Conservation (phyloP, 768 basidiomycete species). For the Amanita phalloides region DNA sequence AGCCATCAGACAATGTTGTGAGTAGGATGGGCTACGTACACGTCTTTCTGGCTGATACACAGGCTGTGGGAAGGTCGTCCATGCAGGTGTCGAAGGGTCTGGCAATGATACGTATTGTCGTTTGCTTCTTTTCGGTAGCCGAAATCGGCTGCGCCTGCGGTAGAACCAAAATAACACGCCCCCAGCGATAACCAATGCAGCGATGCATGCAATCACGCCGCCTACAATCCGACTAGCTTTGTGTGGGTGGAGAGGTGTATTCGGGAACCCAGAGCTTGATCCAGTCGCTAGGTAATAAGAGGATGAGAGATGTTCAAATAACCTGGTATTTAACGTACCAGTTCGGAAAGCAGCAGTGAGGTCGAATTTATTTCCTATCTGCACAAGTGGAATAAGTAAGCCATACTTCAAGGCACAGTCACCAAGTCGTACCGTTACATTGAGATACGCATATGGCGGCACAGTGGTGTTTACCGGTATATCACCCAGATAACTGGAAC, state of each 20-base stretch:
- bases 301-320: not conserved
- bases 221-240: conserved; percentile 53
- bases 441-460: conserved; percentile 48
- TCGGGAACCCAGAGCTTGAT: not conserved
- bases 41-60: not conserved
- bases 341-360: not conserved
- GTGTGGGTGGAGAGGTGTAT: not conserved
- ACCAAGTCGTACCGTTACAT: conserved; percentile 13
- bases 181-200: conserved; percentile 27
- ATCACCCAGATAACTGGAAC: conserved; percentile 13
- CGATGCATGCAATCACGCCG: conserved; percentile 43
- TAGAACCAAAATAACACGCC: conserved; percentile 5
- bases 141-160: not conserved
- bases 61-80: not conserved
- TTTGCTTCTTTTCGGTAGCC: not conserved
- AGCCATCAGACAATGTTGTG: not conserved
- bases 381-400: not conserved
- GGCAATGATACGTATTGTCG: not conserved
- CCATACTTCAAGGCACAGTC: not conserved
- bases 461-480: conserved; percentile 33
- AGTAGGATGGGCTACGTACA: not conserved
- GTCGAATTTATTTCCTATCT: not conserved
- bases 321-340: not conserved
- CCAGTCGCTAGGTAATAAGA: not conserved
- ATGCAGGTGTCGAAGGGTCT: not conserved